Conservation (phyloP, 257 asterid genomes). For the Solanum etuberosum region DNA sequence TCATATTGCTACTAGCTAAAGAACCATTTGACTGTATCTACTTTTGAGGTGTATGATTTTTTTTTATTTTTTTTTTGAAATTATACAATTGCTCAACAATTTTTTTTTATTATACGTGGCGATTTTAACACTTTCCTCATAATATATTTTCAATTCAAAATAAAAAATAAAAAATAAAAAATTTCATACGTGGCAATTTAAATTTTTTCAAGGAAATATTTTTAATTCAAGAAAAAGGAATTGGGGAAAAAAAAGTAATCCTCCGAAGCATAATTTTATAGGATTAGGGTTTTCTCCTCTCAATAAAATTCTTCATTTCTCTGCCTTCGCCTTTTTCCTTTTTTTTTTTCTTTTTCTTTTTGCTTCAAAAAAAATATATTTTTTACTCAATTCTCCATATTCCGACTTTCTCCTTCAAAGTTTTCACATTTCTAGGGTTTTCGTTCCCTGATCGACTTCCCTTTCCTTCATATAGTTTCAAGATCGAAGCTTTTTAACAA, state of each 20-base stretch:
- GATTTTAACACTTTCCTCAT: not conserved
- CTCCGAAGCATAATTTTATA: not conserved
- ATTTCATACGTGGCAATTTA: not conserved
- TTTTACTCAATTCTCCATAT: not conserved
- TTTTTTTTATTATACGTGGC: not conserved
- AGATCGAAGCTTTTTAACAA: not conserved
- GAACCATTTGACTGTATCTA: not conserved
- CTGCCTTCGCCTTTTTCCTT: not conserved
- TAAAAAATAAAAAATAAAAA: not conserved
- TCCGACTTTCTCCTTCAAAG: not conserved
- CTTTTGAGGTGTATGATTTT: not conserved
- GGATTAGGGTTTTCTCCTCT: constrained; percentile 6
- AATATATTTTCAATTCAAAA: not conserved
- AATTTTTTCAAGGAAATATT: not conserved
- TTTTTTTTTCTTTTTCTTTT: not conserved
- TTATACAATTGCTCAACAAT: not conserved
- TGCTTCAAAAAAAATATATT: not conserved
- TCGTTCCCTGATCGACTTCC: not conserved
- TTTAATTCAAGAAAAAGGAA: not conserved
- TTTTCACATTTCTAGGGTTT: not conserved
- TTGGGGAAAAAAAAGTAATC: not conserved
- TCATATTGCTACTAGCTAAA: not conserved
- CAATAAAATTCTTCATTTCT: not conserved
- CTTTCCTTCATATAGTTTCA: not conserved
- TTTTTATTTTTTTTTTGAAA: not conserved